Evolutionary conservation across 1,139 yeast species (phyloP), one percentile per base, ranked within the genome.

Genomic region (Zygosaccharomyces sapae): DNA sequence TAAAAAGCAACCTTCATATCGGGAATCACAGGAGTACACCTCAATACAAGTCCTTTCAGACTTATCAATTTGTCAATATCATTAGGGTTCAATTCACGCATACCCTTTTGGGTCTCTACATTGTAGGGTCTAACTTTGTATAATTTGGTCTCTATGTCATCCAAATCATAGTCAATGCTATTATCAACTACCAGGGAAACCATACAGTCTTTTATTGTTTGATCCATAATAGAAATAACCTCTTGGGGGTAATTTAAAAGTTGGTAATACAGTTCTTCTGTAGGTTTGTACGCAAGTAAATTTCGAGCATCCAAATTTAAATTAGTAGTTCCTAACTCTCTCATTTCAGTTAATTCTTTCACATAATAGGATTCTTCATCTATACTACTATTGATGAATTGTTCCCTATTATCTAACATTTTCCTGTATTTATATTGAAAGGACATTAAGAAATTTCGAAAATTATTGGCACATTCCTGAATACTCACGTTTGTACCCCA

Each of bases 401-500:
- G 50, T 20, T 62, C 68, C 41, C 71, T 72, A 20, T 74, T 79
- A 54, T 85, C 92, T 55, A 75, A 64, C 12, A 70, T 69, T 61
- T 78, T 80, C 54, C 97, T 77, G 68, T 86, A 83, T 60, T 83
- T 86, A 68, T 77, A 72, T 65, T 87, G 87, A 74, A 88, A 92
- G 19, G 85, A 79, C 80, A 86, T 82, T 59, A 92, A 70, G 58
- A 92, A 94, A 55, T 83, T 84, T 55, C 95, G 76, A 70, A 92
- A 92, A 44, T 78, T 75, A 55, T 80, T 83, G 45, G 87, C 79
- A 59, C 92, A 83, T 61, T 92, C 96, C 59, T 82, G 86, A 59
- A 94, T 89, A 37, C 95, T 85, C 27, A 92, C 96, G 63, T 92
- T 90, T 1, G 99, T 92, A 66, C 99, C 99, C 99, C 99, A 92